These are phyloP conservation scores for Echium plantagineum DNA, from an alignment of 257 asterid species.

Conservation along the genomic window DNA sequence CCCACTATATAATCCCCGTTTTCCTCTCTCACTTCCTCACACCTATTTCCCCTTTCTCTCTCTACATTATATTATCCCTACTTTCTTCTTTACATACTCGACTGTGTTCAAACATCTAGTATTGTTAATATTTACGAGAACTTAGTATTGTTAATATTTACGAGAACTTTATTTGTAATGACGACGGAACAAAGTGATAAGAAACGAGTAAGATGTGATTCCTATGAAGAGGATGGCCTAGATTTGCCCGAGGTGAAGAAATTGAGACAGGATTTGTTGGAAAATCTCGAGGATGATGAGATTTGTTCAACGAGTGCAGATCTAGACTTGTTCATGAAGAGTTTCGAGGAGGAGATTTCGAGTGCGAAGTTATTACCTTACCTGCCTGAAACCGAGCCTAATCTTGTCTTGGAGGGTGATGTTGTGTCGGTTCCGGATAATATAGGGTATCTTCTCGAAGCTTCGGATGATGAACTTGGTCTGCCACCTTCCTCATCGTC, in stretches of 20 bases:
- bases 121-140: no score
- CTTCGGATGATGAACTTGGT: slow-evolving; percentile 75
- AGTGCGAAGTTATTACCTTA: neutral
- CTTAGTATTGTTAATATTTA: no score
- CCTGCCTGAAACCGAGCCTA: no score
- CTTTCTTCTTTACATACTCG: no score
- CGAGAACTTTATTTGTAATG: no score
- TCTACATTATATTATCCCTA: no score
- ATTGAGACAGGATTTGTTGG: slow-evolving; percentile 48
- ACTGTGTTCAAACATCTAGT: no score
- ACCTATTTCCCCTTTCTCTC: neutral
- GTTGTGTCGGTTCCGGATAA: slow-evolving; percentile 48
- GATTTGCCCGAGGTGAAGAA: slow-evolving; percentile 68
- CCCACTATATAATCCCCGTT: neutral
- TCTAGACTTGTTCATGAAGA: slow-evolving; percentile 73
- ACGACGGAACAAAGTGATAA: slow-evolving; percentile 9
- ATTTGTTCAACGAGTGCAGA: slow-evolving; percentile 31
- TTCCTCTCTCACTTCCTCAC: neutral
- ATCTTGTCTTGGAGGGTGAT: no score
- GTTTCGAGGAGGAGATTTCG: slow-evolving; percentile 61
- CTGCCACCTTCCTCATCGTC: slow-evolving; percentile 46
- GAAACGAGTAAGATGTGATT: slow-evolving; percentile 41
- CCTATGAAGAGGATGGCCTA: slow-evolving; percentile 16
- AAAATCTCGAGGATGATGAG: slow-evolving; percentile 43
- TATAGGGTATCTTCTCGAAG: slow-evolving; percentile 53